Evolutionary conservation across 352 stramenopile genomes (phyloP).

Genomic region (Achlya hypogyna): DNA sequence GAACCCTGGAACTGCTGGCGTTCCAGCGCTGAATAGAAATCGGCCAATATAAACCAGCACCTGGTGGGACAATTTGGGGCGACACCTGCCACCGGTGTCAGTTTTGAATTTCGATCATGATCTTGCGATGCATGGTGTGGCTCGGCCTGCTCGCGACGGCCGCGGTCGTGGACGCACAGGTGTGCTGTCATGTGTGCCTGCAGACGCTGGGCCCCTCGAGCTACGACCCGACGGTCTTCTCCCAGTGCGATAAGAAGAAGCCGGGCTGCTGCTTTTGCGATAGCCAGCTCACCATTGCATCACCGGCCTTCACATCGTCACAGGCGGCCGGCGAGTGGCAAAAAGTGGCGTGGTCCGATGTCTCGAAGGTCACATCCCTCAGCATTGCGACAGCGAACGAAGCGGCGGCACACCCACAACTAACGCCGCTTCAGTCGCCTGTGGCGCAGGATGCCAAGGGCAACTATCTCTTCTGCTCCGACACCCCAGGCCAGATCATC

Average conservation of each 20-base stretch:
- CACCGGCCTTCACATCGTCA: neutral
- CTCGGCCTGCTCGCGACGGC: neutral
- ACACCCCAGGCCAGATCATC: conserved; percentile 3
- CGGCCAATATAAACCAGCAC: neutral
- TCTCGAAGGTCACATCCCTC: conserved; percentile 5
- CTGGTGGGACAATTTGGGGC: neutral
- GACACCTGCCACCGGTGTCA: neutral
- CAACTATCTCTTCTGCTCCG: conserved; percentile 15
- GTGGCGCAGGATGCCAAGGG: neutral
- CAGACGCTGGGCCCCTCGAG: neutral
- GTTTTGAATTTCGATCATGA: conserved; percentile 7
- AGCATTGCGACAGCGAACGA: neutral
- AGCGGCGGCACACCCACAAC: neutral
- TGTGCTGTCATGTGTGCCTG: conserved; percentile 8
- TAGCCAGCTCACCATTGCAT: neutral
- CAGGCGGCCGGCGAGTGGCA: conserved; percentile 1
- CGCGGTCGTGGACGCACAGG: neutral
- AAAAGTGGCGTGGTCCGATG: neutral
- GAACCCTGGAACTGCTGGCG: neutral
- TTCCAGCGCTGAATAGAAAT: neutral
- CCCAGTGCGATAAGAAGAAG: neutral
- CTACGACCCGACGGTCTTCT: neutral
- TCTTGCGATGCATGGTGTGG: neutral
- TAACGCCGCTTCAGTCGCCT: neutral
- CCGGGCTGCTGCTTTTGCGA: conserved; percentile 17